phyloP scores from a whole-genome alignment of 805 yeast genomes.

The Torulaspora quercuum region DNA sequence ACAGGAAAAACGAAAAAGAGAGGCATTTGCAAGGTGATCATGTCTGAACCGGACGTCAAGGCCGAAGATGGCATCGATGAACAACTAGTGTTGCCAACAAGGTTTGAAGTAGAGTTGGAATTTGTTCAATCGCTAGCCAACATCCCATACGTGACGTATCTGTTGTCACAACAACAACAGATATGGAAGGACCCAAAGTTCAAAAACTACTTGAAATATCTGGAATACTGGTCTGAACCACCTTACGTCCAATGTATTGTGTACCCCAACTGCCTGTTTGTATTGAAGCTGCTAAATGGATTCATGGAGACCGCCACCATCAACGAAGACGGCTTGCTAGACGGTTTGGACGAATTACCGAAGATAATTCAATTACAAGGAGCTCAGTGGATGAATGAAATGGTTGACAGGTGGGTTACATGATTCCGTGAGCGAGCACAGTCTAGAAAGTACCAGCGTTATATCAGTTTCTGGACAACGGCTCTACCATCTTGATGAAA shows the following conservation, averaged over 20 bases:
- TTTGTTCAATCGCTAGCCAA: slow-evolving; percentile 91
- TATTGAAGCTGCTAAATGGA: slow-evolving; percentile 54
- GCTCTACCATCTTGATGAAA: no score
- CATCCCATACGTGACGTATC: slow-evolving; percentile 77
- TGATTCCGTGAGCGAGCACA: no score
- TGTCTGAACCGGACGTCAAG: no score
- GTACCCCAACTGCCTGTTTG: slow-evolving; percentile 84
- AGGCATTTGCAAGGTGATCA: no score
- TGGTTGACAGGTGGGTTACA: slow-evolving; percentile 63
- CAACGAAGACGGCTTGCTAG: slow-evolving; percentile 44
- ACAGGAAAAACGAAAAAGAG: no score
- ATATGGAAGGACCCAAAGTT: slow-evolving; percentile 64
- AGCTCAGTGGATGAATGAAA: slow-evolving; percentile 55
- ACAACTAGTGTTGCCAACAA: slow-evolving; percentile 45
- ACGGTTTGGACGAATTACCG: slow-evolving; percentile 52
- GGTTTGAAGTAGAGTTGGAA: slow-evolving; percentile 44
- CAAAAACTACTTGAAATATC: slow-evolving; percentile 68
- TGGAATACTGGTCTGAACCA: slow-evolving; percentile 82
- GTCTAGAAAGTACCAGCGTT: no score
- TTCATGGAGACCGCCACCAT: slow-evolving; percentile 37
- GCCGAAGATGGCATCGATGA: no score
- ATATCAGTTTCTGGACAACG: no score
- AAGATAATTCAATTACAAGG: slow-evolving; percentile 43
- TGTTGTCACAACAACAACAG: slow-evolving; percentile 75
- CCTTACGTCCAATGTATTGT: slow-evolving; percentile 49